Evolutionary conservation across 768 basidiomycete genomes (phyloP).

Genomic region (Lactarius trivialis): DNA sequence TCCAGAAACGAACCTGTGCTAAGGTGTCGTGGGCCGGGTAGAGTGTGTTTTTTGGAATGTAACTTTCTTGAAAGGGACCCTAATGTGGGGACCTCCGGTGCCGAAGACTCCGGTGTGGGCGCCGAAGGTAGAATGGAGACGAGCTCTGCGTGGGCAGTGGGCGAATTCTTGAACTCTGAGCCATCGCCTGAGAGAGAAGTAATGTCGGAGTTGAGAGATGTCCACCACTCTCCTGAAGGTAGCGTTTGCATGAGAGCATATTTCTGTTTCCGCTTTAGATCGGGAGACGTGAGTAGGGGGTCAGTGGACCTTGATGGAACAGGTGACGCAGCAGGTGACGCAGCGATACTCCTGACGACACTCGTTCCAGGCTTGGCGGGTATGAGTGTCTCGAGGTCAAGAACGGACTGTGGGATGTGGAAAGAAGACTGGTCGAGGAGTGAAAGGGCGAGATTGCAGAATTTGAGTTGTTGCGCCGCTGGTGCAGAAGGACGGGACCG

Average conservation of each 20-base stretch:
- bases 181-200: slow-evolving; percentile 33
- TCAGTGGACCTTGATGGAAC: slow-evolving; percentile 29
- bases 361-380: slow-evolving; percentile 23
- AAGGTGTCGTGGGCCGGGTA: slow-evolving; percentile 47
- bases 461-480: slow-evolving; percentile 62
- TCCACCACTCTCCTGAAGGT: slow-evolving; percentile 73
- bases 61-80: slow-evolving; percentile 47
- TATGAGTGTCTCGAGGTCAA: slow-evolving; percentile 42
- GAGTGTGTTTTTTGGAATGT: slow-evolving; percentile 35
- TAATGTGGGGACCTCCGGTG: slow-evolving; percentile 39
- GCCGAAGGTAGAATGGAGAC: slow-evolving; percentile 66
- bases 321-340: slow-evolving; percentile 27
- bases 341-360: slow-evolving; percentile 9
- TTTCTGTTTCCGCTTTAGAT: slow-evolving; percentile 34
- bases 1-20: slow-evolving; percentile 67
- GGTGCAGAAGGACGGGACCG: slow-evolving; percentile 57
- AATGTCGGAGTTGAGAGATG: slow-evolving; percentile 52
- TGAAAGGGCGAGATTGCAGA: slow-evolving; percentile 66
- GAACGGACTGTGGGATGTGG: slow-evolving; percentile 39
- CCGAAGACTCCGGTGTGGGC: slow-evolving; percentile 28
- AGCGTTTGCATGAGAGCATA: slow-evolving; percentile 79
- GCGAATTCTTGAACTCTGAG: slow-evolving; percentile 41
- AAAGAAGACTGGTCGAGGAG: slow-evolving; percentile 66
- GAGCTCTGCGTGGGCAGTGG: slow-evolving; percentile 67
- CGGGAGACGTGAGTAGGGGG: slow-evolving; percentile 26